Evolutionary conservation across 2,329 filamentous ascomycete species (phyloP).

Genomic region (Trichoderma endophyticum): DNA sequence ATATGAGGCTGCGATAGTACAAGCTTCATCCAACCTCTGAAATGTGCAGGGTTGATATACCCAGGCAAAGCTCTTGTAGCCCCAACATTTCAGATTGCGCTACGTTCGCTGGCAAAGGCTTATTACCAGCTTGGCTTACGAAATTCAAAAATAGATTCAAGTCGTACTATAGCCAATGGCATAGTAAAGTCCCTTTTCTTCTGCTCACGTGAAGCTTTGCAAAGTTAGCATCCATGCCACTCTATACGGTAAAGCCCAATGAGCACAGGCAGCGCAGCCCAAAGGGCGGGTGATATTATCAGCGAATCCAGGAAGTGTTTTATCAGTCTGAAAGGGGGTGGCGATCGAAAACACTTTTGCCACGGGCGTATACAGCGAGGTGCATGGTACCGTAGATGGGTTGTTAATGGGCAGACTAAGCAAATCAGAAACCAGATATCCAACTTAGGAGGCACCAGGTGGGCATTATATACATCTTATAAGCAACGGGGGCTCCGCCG

Average conservation of each 20-base stretch:
- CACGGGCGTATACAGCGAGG: neutral
- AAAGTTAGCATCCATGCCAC: neutral
- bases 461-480: neutral
- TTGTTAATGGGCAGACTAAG: neutral
- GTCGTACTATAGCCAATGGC: neutral
- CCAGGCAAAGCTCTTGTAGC: neutral
- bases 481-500: neutral
- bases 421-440: neutral
- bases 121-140: slow-evolving; percentile 32
- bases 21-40: neutral
- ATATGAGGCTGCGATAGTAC: neutral
- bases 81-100: neutral
- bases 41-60: neutral
- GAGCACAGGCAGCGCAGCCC: neutral
- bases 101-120: neutral
- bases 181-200: neutral
- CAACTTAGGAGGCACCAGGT: neutral
- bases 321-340: neutral
- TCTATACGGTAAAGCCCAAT: neutral
- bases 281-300: neutral
- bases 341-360: neutral
- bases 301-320: neutral
- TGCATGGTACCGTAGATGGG: neutral
- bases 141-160: neutral
- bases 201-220: slow-evolving; percentile 4